Conservation (phyloP, 1,139 yeast genomes). For the Neolecta irregularis region DNA sequence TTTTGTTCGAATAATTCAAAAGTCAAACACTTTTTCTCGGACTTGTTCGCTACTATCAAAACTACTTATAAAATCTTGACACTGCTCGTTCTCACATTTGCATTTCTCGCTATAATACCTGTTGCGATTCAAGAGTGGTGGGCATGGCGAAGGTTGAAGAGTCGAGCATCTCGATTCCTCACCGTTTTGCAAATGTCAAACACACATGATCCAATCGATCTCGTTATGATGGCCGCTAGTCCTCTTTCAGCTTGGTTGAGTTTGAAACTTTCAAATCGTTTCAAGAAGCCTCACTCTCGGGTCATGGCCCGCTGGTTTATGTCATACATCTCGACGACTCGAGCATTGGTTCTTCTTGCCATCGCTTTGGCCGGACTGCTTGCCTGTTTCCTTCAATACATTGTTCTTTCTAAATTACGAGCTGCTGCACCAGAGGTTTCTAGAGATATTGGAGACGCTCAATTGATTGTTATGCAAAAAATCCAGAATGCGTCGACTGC, state of each 20-base stretch:
- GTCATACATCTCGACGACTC: slow-evolving; percentile 21
- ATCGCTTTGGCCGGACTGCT: slow-evolving; percentile 32
- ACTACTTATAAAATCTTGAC: slow-evolving; percentile 28
- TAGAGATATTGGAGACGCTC: slow-evolving; percentile 13
- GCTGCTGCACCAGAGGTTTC: slow-evolving; percentile 15
- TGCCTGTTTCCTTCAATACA: slow-evolving; percentile 29
- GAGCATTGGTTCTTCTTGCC: slow-evolving; percentile 24
- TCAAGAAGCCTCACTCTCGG: slow-evolving; percentile 2
- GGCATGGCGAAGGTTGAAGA: slow-evolving; percentile 35
- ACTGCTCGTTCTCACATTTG: slow-evolving; percentile 28
- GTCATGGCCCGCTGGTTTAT: slow-evolving; percentile 23
- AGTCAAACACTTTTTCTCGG: slow-evolving; percentile 23
- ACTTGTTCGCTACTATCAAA: slow-evolving; percentile 23
- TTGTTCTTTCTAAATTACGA: slow-evolving; percentile 23
- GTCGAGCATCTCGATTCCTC: slow-evolving; percentile 12
- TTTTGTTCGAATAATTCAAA: slow-evolving; percentile 19
- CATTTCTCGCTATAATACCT: slow-evolving; percentile 30
- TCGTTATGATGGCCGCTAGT: slow-evolving; percentile 12
- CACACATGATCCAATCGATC: slow-evolving; percentile 17
- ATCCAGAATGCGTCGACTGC: slow-evolving; percentile 17
- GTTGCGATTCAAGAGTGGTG: slow-evolving; percentile 32
- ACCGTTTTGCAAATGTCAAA: slow-evolving; percentile 12
- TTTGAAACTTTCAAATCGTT: slow-evolving; percentile 9
- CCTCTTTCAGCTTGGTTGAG: slow-evolving; percentile 14
- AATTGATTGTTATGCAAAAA: slow-evolving; percentile 8